Evolutionary conservation across 306 rosid species (phyloP), one percentile per base, ranked within the genome.

Genomic region (Cicer chorassanicum): DNA sequence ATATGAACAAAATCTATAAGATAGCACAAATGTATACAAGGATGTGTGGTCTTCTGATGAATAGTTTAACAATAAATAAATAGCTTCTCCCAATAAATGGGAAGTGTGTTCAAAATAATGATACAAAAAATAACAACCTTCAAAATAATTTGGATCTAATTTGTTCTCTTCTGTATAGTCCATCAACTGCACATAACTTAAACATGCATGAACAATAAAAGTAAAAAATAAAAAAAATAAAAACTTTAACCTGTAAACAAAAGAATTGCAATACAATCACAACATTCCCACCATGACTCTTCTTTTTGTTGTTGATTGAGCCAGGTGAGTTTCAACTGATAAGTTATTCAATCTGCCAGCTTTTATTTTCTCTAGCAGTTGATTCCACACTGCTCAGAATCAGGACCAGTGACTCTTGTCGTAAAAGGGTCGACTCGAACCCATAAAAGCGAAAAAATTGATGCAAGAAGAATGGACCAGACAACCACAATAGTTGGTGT

Each of bases 401-500:
- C 86, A 4, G 98, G 98, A n/a, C 98, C 98, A 0, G 88, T 91
- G 74, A 94, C 97, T 42, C 89, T 50, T 6, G 97, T 94, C n/a
- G 89, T 90, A 72, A 94, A 94, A 1, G 98, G 98, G 68, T 94
- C 96, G 0, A 94, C 11, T 62, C 97, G 65, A 57, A 94, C 98
- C 98, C 98, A 94, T 29, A 94, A 68, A 60, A 94, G 80, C 1
- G 98, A 94, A 89, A 94, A 94, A 68, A 94, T 94, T 44, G 98
- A 94, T 24, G 98, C 98, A 59, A 94, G 96, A 0, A 94, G 88
- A 73, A 94, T 82, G 13, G 97, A 91, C 98, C 98, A 94, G 15
- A 94, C 96, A 1, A 94, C 90, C 11, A 94, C 98, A 13, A 94
- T 90, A 78, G 98, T 94, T 0, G 98, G 98, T 0, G 96, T 94